A percentile compares a stretch with the other conserved stretches of the same genome.
Evolutionary conservation across 1,284 basidiomycete species (phyloP).

Genomic region (Kalmanozyma brasiliensis): DNA sequence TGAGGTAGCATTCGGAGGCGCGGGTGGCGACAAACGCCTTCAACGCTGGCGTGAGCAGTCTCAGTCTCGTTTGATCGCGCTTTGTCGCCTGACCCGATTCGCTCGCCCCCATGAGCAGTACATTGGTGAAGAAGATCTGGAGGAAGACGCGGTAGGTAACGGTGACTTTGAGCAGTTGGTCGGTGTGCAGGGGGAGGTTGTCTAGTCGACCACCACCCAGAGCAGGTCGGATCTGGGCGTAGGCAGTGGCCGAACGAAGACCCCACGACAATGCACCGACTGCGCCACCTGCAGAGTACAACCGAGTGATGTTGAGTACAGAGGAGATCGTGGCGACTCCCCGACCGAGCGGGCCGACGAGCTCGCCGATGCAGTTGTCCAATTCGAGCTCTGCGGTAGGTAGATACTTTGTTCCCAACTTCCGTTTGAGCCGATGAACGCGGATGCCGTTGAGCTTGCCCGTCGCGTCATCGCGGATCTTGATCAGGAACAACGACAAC

Average conservation of each 20-base stretch:
- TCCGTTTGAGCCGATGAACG: slow-evolving; percentile 79
- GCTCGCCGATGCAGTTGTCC: slow-evolving; percentile 75
- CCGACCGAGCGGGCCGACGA: slow-evolving; percentile 75
- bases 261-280: slow-evolving; percentile 44
- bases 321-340: slow-evolving; percentile 78
- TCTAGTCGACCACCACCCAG: slow-evolving; percentile 76
- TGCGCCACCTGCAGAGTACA: slow-evolving; percentile 46
- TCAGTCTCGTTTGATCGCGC: slow-evolving; percentile 84
- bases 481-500: slow-evolving; percentile 73
- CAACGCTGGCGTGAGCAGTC: slow-evolving; percentile 77
- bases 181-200: slow-evolving; percentile 54
- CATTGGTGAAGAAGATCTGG: slow-evolving; percentile 92
- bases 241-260: slow-evolving; percentile 43
- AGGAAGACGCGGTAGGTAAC: slow-evolving; percentile 72
- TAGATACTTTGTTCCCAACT: slow-evolving; percentile 79
- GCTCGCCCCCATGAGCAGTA: slow-evolving; percentile 84
- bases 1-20: slow-evolving; percentile 75
- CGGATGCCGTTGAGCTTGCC: slow-evolving; percentile 75
- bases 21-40: slow-evolving; percentile 80
- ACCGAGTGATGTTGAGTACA: slow-evolving; percentile 73
- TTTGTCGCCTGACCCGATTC: slow-evolving; percentile 95
- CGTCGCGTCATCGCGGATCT: slow-evolving; percentile 33
- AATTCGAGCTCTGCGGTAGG: slow-evolving; percentile 82
- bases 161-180: slow-evolving; percentile 71
- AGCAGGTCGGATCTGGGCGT: slow-evolving; percentile 67